These are phyloP conservation scores for Cordyceps tenuipes DNA, from an alignment of 2,329 filamentous ascomycete species.

Conservation along the genomic window DNA sequence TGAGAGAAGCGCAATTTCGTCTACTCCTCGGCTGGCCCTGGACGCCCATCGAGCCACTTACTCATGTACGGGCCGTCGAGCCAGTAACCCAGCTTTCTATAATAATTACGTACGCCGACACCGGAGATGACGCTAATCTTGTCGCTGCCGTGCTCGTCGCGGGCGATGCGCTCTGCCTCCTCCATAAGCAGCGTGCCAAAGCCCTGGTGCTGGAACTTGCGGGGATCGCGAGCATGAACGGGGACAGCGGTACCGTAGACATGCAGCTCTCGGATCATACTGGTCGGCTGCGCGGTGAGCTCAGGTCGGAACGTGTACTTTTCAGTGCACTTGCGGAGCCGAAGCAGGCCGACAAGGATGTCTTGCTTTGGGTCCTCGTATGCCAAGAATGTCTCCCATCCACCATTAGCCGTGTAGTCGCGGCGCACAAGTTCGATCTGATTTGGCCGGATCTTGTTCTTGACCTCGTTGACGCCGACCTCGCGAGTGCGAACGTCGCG, in stretches of 20 bases:
- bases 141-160: slow-evolving; percentile 83
- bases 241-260: slow-evolving; percentile 98
- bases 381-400: slow-evolving; percentile 96
- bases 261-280: slow-evolving; percentile 87
- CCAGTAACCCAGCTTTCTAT: slow-evolving; percentile 85
- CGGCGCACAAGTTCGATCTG: slow-evolving; percentile 91
- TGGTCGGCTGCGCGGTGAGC: slow-evolving; percentile 76
- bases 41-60: slow-evolving; percentile 49
- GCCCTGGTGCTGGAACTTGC: slow-evolving; percentile 97
- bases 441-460: slow-evolving; percentile 94
- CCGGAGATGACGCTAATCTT: slow-evolving; percentile 99
- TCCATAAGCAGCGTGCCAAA: slow-evolving; percentile 97
- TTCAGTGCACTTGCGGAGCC: slow-evolving; percentile 80
- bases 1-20: not conserved
- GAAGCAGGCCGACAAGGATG: slow-evolving; percentile 84
- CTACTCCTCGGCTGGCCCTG: slow-evolving; percentile 4
- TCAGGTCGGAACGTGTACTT: slow-evolving; percentile 91
- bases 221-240: slow-evolving; percentile 86
- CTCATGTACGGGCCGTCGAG: slow-evolving; percentile 84
- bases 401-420: slow-evolving; percentile 91
- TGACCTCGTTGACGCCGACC: slow-evolving; percentile 97
- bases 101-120: slow-evolving; percentile 92
- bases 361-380: slow-evolving; percentile 99
- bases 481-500: slow-evolving; percentile 93
- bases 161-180: slow-evolving; percentile 89